These are phyloP conservation scores for Aspergillus sclerotioniger DNA, from an alignment of 495 filamentous ascomycete genomes.

Conservation along the genomic window DNA sequence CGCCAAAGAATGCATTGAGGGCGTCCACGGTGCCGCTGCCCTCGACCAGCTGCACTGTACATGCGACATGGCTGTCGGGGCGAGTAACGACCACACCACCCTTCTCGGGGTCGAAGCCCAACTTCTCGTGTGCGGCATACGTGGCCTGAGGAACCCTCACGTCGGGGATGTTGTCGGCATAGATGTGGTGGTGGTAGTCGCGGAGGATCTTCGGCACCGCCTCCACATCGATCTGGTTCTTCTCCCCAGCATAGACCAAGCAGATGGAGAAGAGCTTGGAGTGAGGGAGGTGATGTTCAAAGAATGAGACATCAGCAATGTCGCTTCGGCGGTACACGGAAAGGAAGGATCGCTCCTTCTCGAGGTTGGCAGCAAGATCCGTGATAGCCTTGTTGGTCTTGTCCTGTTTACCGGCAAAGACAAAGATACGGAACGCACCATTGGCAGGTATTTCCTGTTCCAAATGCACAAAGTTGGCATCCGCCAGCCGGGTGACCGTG, in stretches of 20 bases:
- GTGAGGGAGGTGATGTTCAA: constrained; percentile 81
- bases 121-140: constrained; percentile 80
- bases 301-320: constrained; percentile 63
- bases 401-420: constrained; percentile 72
- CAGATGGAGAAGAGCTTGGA: constrained; percentile 75
- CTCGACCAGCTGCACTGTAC: constrained; percentile 68
- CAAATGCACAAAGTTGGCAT: constrained; percentile 81
- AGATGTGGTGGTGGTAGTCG: constrained; percentile 78
- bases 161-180: constrained; percentile 82
- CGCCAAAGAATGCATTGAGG: constrained; percentile 76
- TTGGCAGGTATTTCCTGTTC: constrained; percentile 88
- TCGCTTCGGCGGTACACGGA: constrained; percentile 60
- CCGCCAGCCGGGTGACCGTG: constrained; percentile 77
- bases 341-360: constrained; percentile 67
- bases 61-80: constrained; percentile 83
- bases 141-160: constrained; percentile 62
- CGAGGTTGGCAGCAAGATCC: constrained; percentile 64
- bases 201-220: constrained; percentile 65
- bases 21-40: constrained; percentile 77
- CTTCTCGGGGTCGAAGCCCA: constrained; percentile 70
- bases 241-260: constrained; percentile 64
- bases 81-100: constrained; percentile 80
- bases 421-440: constrained; percentile 80
- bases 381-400: constrained; percentile 58
- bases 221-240: constrained; percentile 62